Conservation (phyloP, 192 early-diverging fungal species). For the Spinellus fusiger region DNA sequence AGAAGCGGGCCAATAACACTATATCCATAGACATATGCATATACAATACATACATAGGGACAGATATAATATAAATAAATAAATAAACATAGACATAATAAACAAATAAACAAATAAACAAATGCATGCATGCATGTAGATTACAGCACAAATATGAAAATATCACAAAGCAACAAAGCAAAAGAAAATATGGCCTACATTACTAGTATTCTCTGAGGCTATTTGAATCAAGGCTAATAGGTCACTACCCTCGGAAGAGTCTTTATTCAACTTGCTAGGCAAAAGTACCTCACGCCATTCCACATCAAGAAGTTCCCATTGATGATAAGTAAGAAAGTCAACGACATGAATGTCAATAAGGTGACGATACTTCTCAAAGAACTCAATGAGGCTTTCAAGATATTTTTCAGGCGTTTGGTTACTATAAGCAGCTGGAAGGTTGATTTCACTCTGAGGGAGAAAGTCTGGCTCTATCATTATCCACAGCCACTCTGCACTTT, state of each 20-base stretch:
- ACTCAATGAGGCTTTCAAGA: constrained; percentile 3
- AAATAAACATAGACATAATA: not conserved
- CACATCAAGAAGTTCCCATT: constrained; percentile 37
- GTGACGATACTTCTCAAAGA: constrained; percentile 14
- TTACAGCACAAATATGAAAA: no score
- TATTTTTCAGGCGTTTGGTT: constrained; percentile 9
- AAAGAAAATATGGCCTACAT: constrained; percentile 17
- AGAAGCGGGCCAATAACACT: constrained; percentile 5
- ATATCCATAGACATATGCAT: constrained; percentile 12
- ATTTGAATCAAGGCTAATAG: constrained; percentile 13
- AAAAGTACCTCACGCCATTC: constrained; percentile 41
- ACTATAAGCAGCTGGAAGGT: not conserved
- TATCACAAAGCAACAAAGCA: no score
- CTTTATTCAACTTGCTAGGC: not conserved
- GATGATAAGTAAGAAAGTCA: constrained; percentile 41
- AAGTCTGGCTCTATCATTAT: not conserved
- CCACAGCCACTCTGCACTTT: no score
- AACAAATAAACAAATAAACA: not conserved
- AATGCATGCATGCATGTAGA: no score
- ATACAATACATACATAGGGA: constrained; percentile 33
- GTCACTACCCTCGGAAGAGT: no score
- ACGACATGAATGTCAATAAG: constrained; percentile 35
- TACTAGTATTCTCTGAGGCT: constrained; percentile 1
- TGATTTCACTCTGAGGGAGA: not conserved
- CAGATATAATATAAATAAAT: constrained; percentile 9